phyloP scores from a whole-genome alignment of 2,329 filamentous ascomycete species.

The Ophiostoma sp. region DNA sequence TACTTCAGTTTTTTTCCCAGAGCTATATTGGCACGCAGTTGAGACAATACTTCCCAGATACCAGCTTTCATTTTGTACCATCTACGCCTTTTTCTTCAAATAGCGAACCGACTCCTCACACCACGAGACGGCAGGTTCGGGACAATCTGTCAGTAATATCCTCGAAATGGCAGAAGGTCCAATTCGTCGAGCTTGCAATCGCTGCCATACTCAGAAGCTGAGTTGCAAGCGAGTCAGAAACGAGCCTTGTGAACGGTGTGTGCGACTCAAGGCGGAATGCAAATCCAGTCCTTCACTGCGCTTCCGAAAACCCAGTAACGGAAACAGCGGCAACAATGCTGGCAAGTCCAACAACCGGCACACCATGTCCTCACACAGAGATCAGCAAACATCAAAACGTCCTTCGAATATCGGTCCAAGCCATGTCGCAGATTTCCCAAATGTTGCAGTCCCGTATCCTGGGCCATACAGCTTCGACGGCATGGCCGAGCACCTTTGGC shows the following conservation, averaged over 20 bases:
- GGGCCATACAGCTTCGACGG: constrained; percentile 22
- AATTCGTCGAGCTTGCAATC: constrained; percentile 42
- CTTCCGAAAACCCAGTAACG: constrained; percentile 24
- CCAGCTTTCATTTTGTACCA: too few relatives aligned
- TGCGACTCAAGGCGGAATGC: constrained; percentile 40
- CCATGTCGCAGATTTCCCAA: not conserved
- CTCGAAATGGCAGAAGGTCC: constrained; percentile 23
- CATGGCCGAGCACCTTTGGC: constrained; percentile 20
- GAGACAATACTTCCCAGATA: too few relatives aligned
- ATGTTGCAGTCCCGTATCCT: constrained; percentile 11
- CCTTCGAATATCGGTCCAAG: not conserved
- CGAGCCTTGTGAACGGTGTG: constrained; percentile 41
- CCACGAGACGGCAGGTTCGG: not conserved
- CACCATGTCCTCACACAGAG: not conserved
- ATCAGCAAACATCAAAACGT: not conserved
- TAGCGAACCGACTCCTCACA: not conserved
- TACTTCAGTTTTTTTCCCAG: too few relatives aligned
- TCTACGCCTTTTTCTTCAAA: too few relatives aligned
- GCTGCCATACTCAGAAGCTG: constrained; percentile 44
- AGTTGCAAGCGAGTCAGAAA: constrained; percentile 41
- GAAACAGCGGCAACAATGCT: constrained; percentile 24
- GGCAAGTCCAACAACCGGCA: constrained; percentile 9
- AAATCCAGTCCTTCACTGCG: constrained; percentile 40
- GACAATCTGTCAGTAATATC: not conserved
- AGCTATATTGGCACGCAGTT: too few relatives aligned